Base-by-base conservation (phyloP, 2,329 filamentous ascomycete species). In the Sclerotinia subarctica region DNA sequence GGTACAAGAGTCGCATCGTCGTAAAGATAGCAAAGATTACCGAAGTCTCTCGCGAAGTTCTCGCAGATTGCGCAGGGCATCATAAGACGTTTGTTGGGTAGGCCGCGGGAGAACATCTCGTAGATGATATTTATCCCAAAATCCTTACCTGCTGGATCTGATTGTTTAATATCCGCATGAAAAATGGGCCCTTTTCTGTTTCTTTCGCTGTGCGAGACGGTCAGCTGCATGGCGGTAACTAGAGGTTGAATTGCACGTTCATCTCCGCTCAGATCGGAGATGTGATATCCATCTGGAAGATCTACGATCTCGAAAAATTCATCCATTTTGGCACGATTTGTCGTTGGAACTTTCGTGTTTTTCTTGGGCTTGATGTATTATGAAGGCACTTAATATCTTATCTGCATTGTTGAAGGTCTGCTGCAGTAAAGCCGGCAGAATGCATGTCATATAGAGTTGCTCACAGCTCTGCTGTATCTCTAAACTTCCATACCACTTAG, bases 271-370 rank as follows among this genome's bases (percentile, higher is more conserved):
- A 62, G 19, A 19, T 67, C 57, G 15, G 47, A 54, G 17, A 63
- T 21, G 10, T 63, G 65, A 13, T 51, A 63, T 24, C 65, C 57
- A 13, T 51, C 47, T 15, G 65, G 57, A 5, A 53, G 53, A 35
- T 63, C 58, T 46, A 67, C 5, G 35, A 63, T 53, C n/a, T 63
- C 65, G n/a, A 54, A 67, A 8, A 24, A 38, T 11, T 67, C 65
- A 15, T 67, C 57, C 65, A 67, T 67, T 7, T 35, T 47, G 38
- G 35, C 11, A 21, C 17, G 3, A 10, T 51, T 5, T 51, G 13
- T 35, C 19, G n/a, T 51, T 6, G 35, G 2, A 0, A 51, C 2
- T 11, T 11, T 26, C 15, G 29, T 38, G 21, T 19, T 19, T 26
- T 21, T 26, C 32, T 26, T 63, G n/a, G 29, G 5, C 11, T 51